These are phyloP conservation scores for Entomortierella parvispora DNA, from an alignment of 192 early-diverging fungal genomes.

Conservation along the genomic window DNA sequence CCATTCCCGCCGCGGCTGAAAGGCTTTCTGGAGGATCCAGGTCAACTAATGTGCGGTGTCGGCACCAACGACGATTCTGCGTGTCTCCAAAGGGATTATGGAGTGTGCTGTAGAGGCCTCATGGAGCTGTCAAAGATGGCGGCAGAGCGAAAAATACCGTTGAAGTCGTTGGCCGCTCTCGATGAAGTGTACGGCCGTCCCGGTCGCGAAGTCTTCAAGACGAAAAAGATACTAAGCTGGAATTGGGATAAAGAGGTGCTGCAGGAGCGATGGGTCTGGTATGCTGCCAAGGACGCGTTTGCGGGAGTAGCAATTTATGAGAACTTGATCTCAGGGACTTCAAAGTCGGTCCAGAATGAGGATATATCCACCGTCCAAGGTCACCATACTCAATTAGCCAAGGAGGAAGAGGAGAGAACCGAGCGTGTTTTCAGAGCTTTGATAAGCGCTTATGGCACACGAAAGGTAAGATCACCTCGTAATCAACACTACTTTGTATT, in stretches of 20 bases:
- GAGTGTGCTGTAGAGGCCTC: conserved; percentile 26
- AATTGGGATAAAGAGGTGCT: conserved; percentile 51
- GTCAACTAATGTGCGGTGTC: conserved; percentile 45
- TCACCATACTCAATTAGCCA: no score
- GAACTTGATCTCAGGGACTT: no score
- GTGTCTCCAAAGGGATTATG: conserved; percentile 23
- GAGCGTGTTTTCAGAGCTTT: no score
- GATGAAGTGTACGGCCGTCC: conserved; percentile 50
- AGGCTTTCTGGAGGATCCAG: conserved; percentile 36
- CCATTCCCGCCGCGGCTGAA: conserved; percentile 46
- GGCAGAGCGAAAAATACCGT: conserved; percentile 12
- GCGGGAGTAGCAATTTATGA: conserved; percentile 48
- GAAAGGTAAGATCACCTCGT: no score
- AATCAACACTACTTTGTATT: no score
- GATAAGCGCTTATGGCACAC: no score
- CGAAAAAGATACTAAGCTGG: conserved; percentile 45
- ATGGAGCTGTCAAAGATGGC: conserved; percentile 49
- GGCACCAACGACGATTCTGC: conserved; percentile 29
- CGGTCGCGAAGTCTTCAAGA: conserved; percentile 52
- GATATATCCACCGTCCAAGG: no score
- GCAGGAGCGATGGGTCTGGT: conserved; percentile 34
- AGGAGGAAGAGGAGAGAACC: no score
- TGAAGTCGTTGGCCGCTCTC: conserved; percentile 36
- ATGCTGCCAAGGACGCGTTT: conserved; percentile 55
- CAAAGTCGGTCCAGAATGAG: conserved; percentile 1